Evolutionary conservation across 2,329 filamentous ascomycete genomes (phyloP), one percentile per base, ranked within the genome.

Genomic region (Aureobasidium sp.): DNA sequence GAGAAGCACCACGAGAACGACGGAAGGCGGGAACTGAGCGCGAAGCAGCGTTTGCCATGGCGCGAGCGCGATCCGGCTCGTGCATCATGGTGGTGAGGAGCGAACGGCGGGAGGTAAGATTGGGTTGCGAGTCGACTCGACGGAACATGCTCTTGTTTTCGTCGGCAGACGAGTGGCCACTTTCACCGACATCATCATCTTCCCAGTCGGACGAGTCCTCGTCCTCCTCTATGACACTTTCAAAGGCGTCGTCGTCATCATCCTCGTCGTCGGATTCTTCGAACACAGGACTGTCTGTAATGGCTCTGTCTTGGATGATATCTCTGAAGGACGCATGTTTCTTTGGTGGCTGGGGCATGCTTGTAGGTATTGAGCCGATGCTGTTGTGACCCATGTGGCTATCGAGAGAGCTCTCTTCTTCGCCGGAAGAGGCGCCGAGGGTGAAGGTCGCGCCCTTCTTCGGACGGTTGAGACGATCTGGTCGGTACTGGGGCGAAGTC

Each of bases 1-100:
- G 90, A 71, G 68, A 88, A 69, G 66, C 84, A 73, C 74, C 86
- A 72, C 70, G 84, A 71, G 80, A 80, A 57, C 78, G 72, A 56
- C 76, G 72, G 34, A 81, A 69, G 5, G 73, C 74, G 16, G 78
- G 74, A n/a, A 74, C 74, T 3, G 79, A 79, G 55, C 69, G 68
- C 6, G 78, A 78, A 8, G 84, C 84, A 49, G 78, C 79, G 65
- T 84, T 84, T 58, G 82, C 79, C n/a, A 91, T 78, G 51, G 76
- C 83, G 63, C 76, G 78, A 42, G 84, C 79, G 47, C 86, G 84
- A 67, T 88, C 85, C 59, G 81, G 85, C 65, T 95, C 84, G 61
- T 88, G 86, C 66, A 98, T 83, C 77, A 91, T 85, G 49, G 91
- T 83, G 1, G 90, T 96, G 60, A 98, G 85, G 35, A 97, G 80